phyloP scores from a whole-genome alignment of 129 eudicot genomes.

The Pittosporum tobira region DNA sequence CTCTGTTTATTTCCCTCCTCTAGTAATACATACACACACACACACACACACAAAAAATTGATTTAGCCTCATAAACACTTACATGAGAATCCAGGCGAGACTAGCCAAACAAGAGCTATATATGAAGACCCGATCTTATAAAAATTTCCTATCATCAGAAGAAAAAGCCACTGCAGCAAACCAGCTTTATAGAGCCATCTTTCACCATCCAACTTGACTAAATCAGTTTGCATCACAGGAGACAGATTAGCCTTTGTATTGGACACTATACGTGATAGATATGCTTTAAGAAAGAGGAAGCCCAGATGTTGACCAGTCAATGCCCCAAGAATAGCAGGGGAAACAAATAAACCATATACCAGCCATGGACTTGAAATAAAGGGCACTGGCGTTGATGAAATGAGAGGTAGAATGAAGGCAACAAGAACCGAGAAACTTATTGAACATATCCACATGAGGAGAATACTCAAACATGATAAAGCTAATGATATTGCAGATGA shows the following conservation, averaged over 20 bases:
- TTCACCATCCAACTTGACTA: slow-evolving; percentile 85
- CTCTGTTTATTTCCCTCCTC: background rate
- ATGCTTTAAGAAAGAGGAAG: slow-evolving; percentile 31
- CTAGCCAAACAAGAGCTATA: slow-evolving; percentile 78
- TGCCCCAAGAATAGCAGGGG: slow-evolving; percentile 93
- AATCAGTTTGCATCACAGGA: slow-evolving; percentile 28
- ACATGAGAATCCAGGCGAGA: slow-evolving; percentile 91
- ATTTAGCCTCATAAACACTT: slow-evolving; percentile 30
- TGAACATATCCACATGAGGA: slow-evolving; percentile 78
- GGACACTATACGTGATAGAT: slow-evolving; percentile 31
- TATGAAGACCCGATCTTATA: slow-evolving; percentile 67
- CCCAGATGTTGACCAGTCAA: slow-evolving; percentile 83
- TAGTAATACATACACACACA: too few relatives aligned
- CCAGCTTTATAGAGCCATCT: slow-evolving; percentile 86
- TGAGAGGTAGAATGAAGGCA: slow-evolving; percentile 55
- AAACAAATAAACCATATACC: slow-evolving; percentile 53
- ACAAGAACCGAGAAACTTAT: slow-evolving; percentile 40
- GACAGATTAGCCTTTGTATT: slow-evolving; percentile 34
- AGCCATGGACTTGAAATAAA: slow-evolving; percentile 70
- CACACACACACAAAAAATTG: too few relatives aligned
- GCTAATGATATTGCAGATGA: slow-evolving; percentile 51
- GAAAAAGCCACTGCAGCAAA: slow-evolving; percentile 74
- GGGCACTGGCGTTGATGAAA: slow-evolving; percentile 71
- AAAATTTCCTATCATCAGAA: slow-evolving; percentile 51
- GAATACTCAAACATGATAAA: slow-evolving; percentile 53